Evolutionary conservation across 306 rosid species (phyloP), one percentile per base, ranked within the genome.

Genomic region (Fagus crenata): DNA sequence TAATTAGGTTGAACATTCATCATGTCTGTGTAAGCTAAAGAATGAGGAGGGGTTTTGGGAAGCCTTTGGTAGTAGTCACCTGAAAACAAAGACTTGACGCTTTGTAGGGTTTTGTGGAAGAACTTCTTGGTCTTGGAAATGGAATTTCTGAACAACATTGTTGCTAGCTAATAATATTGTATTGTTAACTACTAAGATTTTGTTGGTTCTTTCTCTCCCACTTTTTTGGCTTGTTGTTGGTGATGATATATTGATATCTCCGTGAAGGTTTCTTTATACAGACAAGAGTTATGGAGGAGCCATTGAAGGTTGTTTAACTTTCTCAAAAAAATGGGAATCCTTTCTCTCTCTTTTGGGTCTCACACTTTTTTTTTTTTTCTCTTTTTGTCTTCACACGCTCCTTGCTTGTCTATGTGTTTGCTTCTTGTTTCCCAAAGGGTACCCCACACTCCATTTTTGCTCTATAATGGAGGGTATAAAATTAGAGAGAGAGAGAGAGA

Each of bases 81-180:
- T 53, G 97, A 79, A 82, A 96, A 96, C 67, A 96, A 42, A 42
- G 83, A 86, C 86, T 89, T 96, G 85, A 96, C 78, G 79, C 72
- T 90, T 75, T 87, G 85, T 4, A 96, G 6, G 32, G 97, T 89
- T 80, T 83, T 92, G 39, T 81, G 86, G 75, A 96, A 86, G 88
- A 96, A 91, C 84, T 83, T 89, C 86, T 84, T 92, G 80, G 99
- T 89, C 80, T 54, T 84, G 74, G 91, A 81, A 84, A 94, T 83
- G 74, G 98, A 77, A 70, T 72, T 81, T 82, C 90, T 84, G 33
- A 96, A 84, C 85, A 88, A 35, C 99, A 96, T 92, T 81, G 77
- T 40, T 79, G 77, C 64, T 5, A 72, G 77, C 64, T 5, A 72
- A 22, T 13, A 12, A 41, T 46, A 33, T 46, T 46, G 51, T 46